Base-by-base conservation (phyloP, 2,329 filamentous ascomycete species). In the Byssoonygena ceratinophila region DNA sequence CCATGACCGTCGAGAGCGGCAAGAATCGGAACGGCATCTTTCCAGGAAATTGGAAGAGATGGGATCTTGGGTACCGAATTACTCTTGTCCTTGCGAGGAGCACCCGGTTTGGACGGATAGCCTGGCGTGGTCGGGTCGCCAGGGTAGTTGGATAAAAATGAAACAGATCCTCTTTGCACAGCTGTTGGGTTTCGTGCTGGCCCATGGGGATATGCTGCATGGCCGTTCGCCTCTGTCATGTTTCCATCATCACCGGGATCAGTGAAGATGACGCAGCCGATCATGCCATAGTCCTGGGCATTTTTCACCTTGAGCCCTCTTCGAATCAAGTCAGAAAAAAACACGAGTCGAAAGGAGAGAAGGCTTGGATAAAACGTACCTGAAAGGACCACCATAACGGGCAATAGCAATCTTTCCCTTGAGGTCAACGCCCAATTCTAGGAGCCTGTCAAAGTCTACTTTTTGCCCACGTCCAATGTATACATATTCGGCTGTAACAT, bases 221-320 rank as follows among this genome's bases (percentile, higher is more conserved):
- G 67, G 31, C 73, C 73, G 43, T 75, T 75, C 8, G 66, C 68
- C 54, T 71, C 69, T 6, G 72, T 75, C 53, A 74, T 62, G 43
- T 74, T 70, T 3, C 72, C 73, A 57, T 75, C 72, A 54, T 74
- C 72, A 16, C 61, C 68, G 7, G 71, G 69, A 47, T 74, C 72
- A 9, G 65, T 69, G 59, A 72, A 75, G 49, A 74, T 72, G 52
- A 75, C 61, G n/a, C 60, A 57, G 14, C 70, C 72, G 39, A 73
- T 65, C 69, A 74, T 71, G 36, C 70, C 70, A 46, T 69, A 55
- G 5, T 71, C 67, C 52, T 73, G 68, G 3, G 72, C 70, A 50
- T 73, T 74, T 60, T 74, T 74, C 23, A 75, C 71, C 54, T 75
- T 75, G 22, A 74, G 60, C 2, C 72, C 72, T 49, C 73, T 65